A percentile compares a stretch with the other conserved stretches of the same genome.
Evolutionary conservation across 805 yeast species (phyloP).

Genomic region (Ogataea ganodermae): DNA sequence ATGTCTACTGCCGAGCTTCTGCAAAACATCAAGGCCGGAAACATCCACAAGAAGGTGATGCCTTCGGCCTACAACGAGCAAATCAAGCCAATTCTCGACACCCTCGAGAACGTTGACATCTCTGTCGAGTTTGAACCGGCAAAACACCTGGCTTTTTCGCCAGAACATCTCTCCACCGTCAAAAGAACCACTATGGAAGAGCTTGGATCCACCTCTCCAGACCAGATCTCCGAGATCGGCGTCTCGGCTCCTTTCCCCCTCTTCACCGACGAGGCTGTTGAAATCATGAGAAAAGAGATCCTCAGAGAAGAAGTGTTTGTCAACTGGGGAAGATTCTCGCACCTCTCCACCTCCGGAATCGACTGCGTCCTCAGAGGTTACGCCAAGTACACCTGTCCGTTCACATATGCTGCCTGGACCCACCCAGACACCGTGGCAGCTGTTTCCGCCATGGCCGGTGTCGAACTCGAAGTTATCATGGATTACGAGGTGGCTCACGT

Average conservation of each 20-base stretch:
- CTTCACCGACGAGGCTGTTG: conserved; percentile 60
- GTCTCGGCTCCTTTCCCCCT: conserved; percentile 62
- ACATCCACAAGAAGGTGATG: conserved; percentile 38
- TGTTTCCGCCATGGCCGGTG: conserved; percentile 59
- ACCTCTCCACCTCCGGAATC: conserved; percentile 48
- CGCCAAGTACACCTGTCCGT: conserved; percentile 48
- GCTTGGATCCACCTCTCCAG: conserved; percentile 45
- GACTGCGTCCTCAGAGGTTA: conserved; percentile 55
- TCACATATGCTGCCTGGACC: conserved; percentile 57
- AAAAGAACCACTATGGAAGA: conserved; percentile 50
- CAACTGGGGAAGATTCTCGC: conserved; percentile 45
- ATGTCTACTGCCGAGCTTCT: conserved; percentile 38
- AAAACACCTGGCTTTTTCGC: conserved; percentile 41
- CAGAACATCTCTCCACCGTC: conserved; percentile 37
- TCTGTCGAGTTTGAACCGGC: conserved; percentile 39
- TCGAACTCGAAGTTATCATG: conserved; percentile 53
- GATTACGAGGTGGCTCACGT: conserved; percentile 60
- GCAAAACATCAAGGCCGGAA: conserved; percentile 39
- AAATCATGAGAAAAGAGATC: conserved; percentile 58
- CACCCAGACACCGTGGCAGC: conserved; percentile 58
- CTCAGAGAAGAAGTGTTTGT: conserved; percentile 47
- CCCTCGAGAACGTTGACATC: conserved; percentile 25
- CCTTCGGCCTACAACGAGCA: conserved; percentile 36
- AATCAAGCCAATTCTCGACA: conserved; percentile 34
- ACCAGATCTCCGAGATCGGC: conserved; percentile 56